Evolutionary conservation across 352 stramenopile genomes (phyloP), one percentile per base, ranked within the genome.

Genomic region (Pythium inflatum): DNA sequence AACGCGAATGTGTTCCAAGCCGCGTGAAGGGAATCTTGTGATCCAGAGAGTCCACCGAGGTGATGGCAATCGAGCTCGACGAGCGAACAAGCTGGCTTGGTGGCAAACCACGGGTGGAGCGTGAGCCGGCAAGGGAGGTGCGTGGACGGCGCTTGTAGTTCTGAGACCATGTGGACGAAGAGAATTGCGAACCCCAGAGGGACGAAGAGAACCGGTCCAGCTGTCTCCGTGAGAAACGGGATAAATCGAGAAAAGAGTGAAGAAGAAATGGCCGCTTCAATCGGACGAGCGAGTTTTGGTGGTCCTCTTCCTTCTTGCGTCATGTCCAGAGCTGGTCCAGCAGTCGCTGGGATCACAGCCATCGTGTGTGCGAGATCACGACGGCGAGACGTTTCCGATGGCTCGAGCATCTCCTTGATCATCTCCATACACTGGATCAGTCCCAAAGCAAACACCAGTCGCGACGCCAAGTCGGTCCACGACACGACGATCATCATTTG

Each of bases 21-120:
- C 0, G 2, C 5, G 0, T 33, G 0, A 2, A 59, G 2, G 1
- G 41, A 12, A 3, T 28, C 16, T 2, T 46, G 16, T 13, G 18
- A 3, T 6, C 60, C 46, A 8, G 53, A 14, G 3, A 14, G 13
- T 18, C 18, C 18, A 2, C 14, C 43, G 2, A 71, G 31, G 4
- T 18, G 5, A 16, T 64, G 24, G 25, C 61, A 68, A 36, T 68
- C 20, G 28, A 69, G 8, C 2, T 56, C 28, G 2, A 62, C 62
- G 22, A 68, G 49, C 20, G 61, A 61, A 30, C 57, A 65, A 3
- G 28, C 57, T 20, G 57, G 43, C 4, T 48, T 53, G n/a, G 2
- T 14, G 31, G 8, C 45, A 3, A 55, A 22, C 57, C 57, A 65
- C 22, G 57, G 57, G 3, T n/a, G 27, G 4, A 65, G 41, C 3